Percentiles rank a stretch among this genome's conserved stretches.
Evolutionary conservation across 306 rosid species (phyloP).

Genomic region (Begonia fuchsioides): DNA sequence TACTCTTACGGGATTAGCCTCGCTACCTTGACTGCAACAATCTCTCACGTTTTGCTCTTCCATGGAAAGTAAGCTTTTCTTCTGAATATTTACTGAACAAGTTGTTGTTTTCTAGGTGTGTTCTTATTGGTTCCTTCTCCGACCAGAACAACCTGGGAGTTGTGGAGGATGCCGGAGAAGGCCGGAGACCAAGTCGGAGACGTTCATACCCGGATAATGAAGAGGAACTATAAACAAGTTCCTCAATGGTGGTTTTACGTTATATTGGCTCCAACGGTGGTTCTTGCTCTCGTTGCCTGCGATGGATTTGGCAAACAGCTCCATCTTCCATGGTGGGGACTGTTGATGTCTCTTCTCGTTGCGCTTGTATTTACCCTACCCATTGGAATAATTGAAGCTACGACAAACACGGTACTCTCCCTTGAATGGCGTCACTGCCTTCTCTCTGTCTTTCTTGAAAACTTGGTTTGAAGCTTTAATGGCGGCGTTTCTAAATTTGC

Average conservation of each 20-base stretch:
- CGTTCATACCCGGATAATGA: slow-evolving; percentile 73
- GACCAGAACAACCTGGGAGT: slow-evolving; percentile 24
- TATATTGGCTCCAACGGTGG: slow-evolving; percentile 29
- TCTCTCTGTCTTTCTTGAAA: too few relatives aligned
- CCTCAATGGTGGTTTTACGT: slow-evolving; percentile 81
- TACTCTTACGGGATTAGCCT: slow-evolving; percentile 61
- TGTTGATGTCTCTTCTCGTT: slow-evolving; percentile 41
- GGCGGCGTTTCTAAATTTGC: slow-evolving; percentile 12
- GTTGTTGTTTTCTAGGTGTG: slow-evolving; percentile 6
- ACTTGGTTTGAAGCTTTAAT: too few relatives aligned
- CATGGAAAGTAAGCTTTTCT: slow-evolving; percentile 60
- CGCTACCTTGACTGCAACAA: slow-evolving; percentile 49
- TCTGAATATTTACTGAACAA: neutral
- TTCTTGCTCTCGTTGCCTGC: slow-evolving; percentile 36
- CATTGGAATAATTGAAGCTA: slow-evolving; percentile 78
- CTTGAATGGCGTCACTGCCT: too few relatives aligned
- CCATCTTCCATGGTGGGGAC: slow-evolving; percentile 99
- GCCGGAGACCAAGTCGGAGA: slow-evolving; percentile 27
- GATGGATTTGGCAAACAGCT: slow-evolving; percentile 74
- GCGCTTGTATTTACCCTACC: slow-evolving; percentile 76
- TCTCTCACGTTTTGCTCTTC: slow-evolving; percentile 70
- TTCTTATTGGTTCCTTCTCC: neutral
- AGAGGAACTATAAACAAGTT: slow-evolving; percentile 62
- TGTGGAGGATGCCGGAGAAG: slow-evolving; percentile 38
- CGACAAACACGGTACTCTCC: slow-evolving; percentile 52